phyloP scores from a whole-genome alignment of 108 stramenopile species.

The Cyclotella distinguenda region DNA sequence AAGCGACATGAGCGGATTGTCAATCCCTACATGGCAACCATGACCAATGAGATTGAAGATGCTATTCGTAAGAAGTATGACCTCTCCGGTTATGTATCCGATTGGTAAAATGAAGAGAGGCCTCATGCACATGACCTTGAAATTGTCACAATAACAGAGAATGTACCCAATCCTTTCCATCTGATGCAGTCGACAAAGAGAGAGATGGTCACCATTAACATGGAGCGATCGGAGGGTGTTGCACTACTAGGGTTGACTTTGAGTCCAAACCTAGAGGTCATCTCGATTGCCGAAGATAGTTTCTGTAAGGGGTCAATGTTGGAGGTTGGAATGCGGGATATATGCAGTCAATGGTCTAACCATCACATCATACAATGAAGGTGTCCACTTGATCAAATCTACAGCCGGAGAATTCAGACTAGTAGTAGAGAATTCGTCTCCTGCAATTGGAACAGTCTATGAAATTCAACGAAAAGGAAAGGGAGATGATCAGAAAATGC shows the following conservation, averaged over 20 bases:
- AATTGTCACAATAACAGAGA: not conserved
- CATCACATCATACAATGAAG: not conserved
- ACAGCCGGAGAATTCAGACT: not conserved
- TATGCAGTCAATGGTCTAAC: not conserved
- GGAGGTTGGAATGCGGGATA: not conserved
- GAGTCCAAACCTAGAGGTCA: not conserved
- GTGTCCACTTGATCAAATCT: too few species aligned
- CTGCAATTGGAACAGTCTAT: conserved; percentile 4
- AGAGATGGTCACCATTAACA: not conserved
- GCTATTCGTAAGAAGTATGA: not conserved
- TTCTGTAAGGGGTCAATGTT: not conserved
- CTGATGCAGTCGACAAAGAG: not conserved
- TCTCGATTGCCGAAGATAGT: not conserved
- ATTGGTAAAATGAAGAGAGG: not conserved
- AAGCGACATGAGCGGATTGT: not conserved
- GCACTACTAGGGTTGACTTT: not conserved
- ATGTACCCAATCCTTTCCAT: conserved; percentile 8
- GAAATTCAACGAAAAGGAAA: not conserved
- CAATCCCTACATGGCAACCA: not conserved
- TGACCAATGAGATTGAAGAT: not conserved
- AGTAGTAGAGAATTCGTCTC: not conserved
- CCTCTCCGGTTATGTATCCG: not conserved
- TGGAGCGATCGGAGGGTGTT: not conserved
- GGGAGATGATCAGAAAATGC: too few species aligned
- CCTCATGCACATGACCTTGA: not conserved